phyloP scores from a whole-genome alignment of 2,329 filamentous ascomycete species.

The Aspergillus persii region DNA sequence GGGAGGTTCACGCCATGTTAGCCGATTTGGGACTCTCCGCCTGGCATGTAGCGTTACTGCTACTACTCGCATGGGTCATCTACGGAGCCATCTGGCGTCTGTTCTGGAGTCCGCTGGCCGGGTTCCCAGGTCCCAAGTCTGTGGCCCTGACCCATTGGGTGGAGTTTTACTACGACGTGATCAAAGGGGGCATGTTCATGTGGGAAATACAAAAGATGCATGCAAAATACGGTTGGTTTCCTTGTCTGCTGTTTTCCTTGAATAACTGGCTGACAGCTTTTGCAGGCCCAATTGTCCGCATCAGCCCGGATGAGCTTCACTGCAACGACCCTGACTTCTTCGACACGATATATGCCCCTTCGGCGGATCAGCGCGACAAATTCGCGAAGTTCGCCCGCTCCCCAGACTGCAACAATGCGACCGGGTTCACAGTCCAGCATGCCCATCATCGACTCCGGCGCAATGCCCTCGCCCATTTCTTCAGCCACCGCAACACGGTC shows the following conservation, averaged over 20 bases:
- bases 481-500: slow-evolving; percentile 28
- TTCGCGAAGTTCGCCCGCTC: slow-evolving; percentile 23
- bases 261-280: background rate
- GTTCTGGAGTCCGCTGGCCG: slow-evolving; percentile 2
- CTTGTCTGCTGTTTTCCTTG: background rate
- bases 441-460: slow-evolving; percentile 31
- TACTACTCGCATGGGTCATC: background rate
- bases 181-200: slow-evolving; percentile 28
- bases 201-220: slow-evolving; percentile 36
- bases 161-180: slow-evolving; percentile 14
- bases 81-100: slow-evolving; percentile 3
- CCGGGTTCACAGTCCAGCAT: slow-evolving; percentile 27
- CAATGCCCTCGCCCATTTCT: slow-evolving; percentile 30
- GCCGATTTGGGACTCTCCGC: background rate
- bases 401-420: slow-evolving; percentile 24
- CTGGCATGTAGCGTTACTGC: background rate
- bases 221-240: slow-evolving; percentile 32
- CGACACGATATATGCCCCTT: slow-evolving; percentile 28
- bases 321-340: slow-evolving; percentile 33
- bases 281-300: slow-evolving; percentile 37
- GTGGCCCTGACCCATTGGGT: slow-evolving; percentile 8
- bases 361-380: slow-evolving; percentile 24
- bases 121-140: slow-evolving; percentile 12
- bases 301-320: slow-evolving; percentile 38
- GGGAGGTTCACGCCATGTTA: background rate